These are phyloP conservation scores for Paecilomyces formosus DNA, from an alignment of 2,329 filamentous ascomycete species.

Conservation along the genomic window DNA sequence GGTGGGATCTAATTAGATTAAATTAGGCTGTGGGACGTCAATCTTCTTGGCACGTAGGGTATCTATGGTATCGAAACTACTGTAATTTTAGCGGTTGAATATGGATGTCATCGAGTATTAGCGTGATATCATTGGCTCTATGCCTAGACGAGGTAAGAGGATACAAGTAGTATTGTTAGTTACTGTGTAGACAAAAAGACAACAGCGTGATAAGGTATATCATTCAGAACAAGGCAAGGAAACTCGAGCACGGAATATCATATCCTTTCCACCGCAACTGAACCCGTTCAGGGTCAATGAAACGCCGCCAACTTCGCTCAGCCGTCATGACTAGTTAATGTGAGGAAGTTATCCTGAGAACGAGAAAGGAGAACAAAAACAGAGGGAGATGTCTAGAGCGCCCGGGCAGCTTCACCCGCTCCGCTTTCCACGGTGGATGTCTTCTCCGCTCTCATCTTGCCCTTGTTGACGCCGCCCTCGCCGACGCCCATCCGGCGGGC, in stretches of 20 bases:
- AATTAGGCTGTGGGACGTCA: not conserved
- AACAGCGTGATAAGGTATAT: not conserved
- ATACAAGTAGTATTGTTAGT: not conserved
- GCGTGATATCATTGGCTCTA: not conserved
- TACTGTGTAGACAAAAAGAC: not conserved
- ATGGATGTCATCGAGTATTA: not conserved
- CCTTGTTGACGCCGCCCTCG: constrained; percentile 60
- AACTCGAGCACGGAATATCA: not conserved
- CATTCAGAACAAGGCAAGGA: not conserved
- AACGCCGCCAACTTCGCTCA: not conserved
- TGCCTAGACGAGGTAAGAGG: not conserved
- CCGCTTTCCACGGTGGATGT: constrained; percentile 50
- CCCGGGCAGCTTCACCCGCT: constrained; percentile 55
- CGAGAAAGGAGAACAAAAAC: not conserved
- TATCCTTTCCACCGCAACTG: not conserved
- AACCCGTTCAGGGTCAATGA: not conserved
- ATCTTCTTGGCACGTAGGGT: not conserved
- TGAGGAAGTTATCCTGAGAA: not conserved
- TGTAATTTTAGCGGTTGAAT: not conserved
- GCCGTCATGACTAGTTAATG: not conserved
- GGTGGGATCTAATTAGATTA: not conserved
- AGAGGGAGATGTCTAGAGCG: constrained; percentile 22
- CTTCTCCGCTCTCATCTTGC: constrained; percentile 46
- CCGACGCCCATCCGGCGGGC: constrained; percentile 93
- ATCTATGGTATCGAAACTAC: no score